phyloP scores from a whole-genome alignment of 2,329 filamentous ascomycete species.

The Penicillium sp. region DNA sequence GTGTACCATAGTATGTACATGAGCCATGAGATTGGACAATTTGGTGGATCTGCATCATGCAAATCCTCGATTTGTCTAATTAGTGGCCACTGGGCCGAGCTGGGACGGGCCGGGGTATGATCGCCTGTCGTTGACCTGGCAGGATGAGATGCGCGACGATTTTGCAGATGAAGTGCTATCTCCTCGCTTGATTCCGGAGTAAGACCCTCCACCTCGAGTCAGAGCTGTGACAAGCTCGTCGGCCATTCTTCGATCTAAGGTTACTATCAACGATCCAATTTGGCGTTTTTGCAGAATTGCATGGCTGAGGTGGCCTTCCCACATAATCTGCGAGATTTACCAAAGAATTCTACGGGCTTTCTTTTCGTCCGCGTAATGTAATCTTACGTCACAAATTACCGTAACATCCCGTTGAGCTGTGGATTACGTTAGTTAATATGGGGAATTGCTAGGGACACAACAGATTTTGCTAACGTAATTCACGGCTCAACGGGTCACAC shows the following conservation, averaged over 20 bases:
- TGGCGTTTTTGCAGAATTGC: background rate
- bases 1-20: background rate
- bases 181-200: background rate
- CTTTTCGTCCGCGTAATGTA: too few species aligned
- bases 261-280: background rate
- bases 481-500: too few species aligned
- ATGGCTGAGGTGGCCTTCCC: background rate
- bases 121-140: background rate
- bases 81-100: background rate
- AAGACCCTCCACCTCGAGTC: too few species aligned
- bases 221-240: too few species aligned
- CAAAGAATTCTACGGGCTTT: too few species aligned
- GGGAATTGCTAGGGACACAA: too few species aligned
- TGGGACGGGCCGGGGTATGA: background rate
- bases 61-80: conserved; percentile 4
- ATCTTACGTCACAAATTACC: too few species aligned
- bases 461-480: too few species aligned
- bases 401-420: too few species aligned
- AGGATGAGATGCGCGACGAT: background rate
- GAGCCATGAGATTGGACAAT: background rate
- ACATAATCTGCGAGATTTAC: too few species aligned
- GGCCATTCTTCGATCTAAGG: background rate
- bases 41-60: background rate
- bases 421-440: too few species aligned
- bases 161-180: background rate